These are phyloP conservation scores for Talaromyces pinophilus DNA, from an alignment of 2,329 filamentous ascomycete species.

Conservation along the genomic window DNA sequence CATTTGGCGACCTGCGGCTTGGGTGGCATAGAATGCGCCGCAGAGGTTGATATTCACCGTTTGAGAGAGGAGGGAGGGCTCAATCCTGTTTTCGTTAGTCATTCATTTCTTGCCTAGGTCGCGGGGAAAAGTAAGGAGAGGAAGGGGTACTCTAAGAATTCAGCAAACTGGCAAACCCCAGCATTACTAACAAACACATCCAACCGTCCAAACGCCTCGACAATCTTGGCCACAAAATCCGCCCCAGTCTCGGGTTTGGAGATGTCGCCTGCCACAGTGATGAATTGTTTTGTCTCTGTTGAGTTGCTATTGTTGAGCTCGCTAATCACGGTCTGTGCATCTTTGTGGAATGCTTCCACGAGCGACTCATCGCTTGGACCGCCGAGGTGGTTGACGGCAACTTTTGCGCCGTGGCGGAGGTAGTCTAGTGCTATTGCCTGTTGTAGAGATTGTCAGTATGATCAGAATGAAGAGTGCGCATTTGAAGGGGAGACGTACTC, in stretches of 20 bases:
- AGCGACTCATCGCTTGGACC: constrained; percentile 34
- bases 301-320: not conserved
- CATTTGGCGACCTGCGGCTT: constrained; percentile 85
- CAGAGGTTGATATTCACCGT: constrained; percentile 80
- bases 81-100: constrained; percentile 54
- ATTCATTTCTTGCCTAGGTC: not conserved
- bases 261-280: constrained; percentile 69
- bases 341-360: constrained; percentile 34
- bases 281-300: constrained; percentile 3
- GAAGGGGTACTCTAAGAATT: constrained; percentile 69
- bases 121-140: not conserved
- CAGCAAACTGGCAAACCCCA: constrained; percentile 82
- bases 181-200: constrained; percentile 87
- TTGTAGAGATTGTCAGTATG: not conserved
- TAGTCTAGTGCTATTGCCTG: constrained; percentile 77
- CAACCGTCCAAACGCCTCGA: constrained; percentile 57
- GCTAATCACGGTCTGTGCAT: constrained; percentile 50
- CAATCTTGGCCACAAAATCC: constrained; percentile 66
- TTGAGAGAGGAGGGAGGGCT: constrained; percentile 66
- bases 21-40: constrained; percentile 84
- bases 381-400: constrained; percentile 78
- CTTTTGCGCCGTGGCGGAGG: constrained; percentile 72
- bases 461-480: not conserved
- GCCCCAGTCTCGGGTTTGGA: constrained; percentile 70
- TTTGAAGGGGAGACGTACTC: constrained; percentile 38